Evolutionary conservation across 23 red algal species (phyloP), one percentile per base, ranked within the genome.

Genomic region (Gracilaria vermiculophylla): DNA sequence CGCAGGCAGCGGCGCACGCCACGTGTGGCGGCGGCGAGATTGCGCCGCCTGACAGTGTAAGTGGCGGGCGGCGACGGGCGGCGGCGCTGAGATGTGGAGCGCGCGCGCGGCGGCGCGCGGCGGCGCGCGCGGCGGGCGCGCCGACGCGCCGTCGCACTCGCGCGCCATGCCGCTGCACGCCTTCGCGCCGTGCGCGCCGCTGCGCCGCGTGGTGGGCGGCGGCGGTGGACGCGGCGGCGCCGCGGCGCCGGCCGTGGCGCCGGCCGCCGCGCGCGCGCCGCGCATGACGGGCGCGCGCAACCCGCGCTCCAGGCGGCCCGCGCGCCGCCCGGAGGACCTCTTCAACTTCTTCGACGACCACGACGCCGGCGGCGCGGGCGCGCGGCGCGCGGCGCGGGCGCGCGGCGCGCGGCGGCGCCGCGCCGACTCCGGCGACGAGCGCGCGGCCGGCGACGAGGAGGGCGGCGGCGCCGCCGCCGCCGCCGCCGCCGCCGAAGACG

Each of bases 101-200:
- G n/a, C n/a, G n/a, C n/a, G n/a, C n/a, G n/a, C n/a, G n/a, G n/a
- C n/a, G n/a, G n/a, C n/a, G n/a, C n/a, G n/a, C n/a, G n/a, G n/a
- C n/a, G n/a, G n/a, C n/a, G n/a, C n/a, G n/a, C n/a, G n/a, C n/a
- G n/a, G n/a, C n/a, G n/a, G n/a, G n/a, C n/a, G n/a, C n/a, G n/a
- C n/a, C n/a, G n/a, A n/a, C n/a, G n/a, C n/a, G n/a, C n/a, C n/a
- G n/a, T n/a, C n/a, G n/a, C n/a, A n/a, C n/a, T n/a, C n/a, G n/a
- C n/a, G n/a, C n/a, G n/a, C n/a, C n/a, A 73, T 73, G 67, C 47
- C 67, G 67, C 67, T 45, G 1, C 67, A 73, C 40, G 67, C 67
- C 19, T 73, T 73, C 67, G 47, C 67, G 47, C 67, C 67, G 67
- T 45, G 67, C 35, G 47, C 47, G 12, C 67, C 67, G 36, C 67